A percentile compares a stretch with the other conserved stretches of the same genome.
Evolutionary conservation across 2,329 filamentous ascomycete species (phyloP).

Genomic region (Ceratocystis huliohia): DNA sequence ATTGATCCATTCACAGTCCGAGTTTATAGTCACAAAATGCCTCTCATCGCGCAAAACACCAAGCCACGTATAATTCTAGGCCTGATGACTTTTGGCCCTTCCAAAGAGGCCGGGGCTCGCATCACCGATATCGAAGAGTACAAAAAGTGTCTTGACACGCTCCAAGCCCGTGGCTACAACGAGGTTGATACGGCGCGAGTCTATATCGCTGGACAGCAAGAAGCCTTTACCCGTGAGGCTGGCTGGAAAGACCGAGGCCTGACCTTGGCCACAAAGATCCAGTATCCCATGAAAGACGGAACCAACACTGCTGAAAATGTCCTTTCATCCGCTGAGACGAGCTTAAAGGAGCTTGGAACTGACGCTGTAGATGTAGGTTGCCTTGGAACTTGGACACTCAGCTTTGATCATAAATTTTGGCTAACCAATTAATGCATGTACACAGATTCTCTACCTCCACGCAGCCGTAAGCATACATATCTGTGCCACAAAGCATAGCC

Average conservation of each 20-base stretch:
- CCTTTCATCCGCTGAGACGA: constrained; percentile 51
- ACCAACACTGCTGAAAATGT: constrained; percentile 52
- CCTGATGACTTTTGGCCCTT: constrained; percentile 72
- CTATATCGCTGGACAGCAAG: constrained; percentile 61
- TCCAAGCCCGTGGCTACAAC: constrained; percentile 67
- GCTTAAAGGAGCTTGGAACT: constrained; percentile 57
- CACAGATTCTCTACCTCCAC: constrained; percentile 59
- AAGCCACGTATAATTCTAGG: constrained; percentile 67
- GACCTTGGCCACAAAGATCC: constrained; percentile 62
- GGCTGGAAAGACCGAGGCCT: constrained; percentile 69
- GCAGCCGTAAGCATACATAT: constrained; percentile 36
- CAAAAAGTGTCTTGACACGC: constrained; percentile 58
- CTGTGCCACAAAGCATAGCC: background rate
- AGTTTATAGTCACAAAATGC: constrained; percentile 30
- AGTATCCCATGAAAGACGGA: constrained; percentile 49
- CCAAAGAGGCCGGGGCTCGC: constrained; percentile 49
- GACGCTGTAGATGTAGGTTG: constrained; percentile 53
- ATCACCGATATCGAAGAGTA: constrained; percentile 56
- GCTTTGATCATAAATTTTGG: background rate
- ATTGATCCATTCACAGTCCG: background rate
- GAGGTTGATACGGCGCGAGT: constrained; percentile 73
- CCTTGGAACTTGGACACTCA: background rate
- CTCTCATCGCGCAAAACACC: constrained; percentile 33
- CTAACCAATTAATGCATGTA: background rate
- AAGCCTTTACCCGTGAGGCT: constrained; percentile 62